These are phyloP conservation scores for Hypoxylon trugodes DNA, from an alignment of 495 filamentous ascomycete genomes.

Conservation along the genomic window DNA sequence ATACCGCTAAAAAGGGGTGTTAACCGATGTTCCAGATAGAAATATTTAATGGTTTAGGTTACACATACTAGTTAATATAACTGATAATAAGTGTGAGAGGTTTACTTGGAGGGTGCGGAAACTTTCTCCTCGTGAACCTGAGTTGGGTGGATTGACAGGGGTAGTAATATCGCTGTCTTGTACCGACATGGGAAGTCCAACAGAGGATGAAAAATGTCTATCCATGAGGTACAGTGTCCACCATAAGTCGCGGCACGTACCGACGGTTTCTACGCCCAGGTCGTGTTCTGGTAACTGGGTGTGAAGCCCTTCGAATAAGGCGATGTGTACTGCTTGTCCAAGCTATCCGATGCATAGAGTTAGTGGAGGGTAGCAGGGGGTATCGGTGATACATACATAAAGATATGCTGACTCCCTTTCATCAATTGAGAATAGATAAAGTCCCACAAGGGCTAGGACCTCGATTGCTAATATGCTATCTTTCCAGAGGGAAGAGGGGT, in stretches of 20 bases:
- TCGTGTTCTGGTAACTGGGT: slow-evolving; percentile 3
- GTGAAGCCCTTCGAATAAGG: neutral
- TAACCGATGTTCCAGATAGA: neutral
- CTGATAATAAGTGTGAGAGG: slow-evolving; percentile 5
- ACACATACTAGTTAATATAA: neutral
- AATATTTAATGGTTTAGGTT: too few species aligned
- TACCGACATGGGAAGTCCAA: slow-evolving; percentile 8
- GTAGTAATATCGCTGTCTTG: slow-evolving; percentile 9
- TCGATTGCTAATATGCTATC: slow-evolving; percentile 12
- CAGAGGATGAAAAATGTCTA: slow-evolving; percentile 3
- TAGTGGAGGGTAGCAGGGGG: neutral
- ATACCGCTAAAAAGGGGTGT: neutral
- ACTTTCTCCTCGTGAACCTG: neutral
- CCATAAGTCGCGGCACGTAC: neutral
- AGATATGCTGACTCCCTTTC: slow-evolving; percentile 1
- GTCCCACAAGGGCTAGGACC: neutral
- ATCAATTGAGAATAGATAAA: slow-evolving; percentile 3
- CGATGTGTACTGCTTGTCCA: slow-evolving; percentile 1
- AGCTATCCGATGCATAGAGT: neutral
- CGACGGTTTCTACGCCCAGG: neutral
- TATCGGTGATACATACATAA: neutral
- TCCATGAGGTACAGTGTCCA: slow-evolving; percentile 8
- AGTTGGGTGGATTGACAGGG: neutral
- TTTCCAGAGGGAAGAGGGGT: slow-evolving; percentile 8
- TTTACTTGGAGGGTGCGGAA: slow-evolving; percentile 3